Conservation (phyloP, 306 rosid species). For the Vicia villosa region DNA sequence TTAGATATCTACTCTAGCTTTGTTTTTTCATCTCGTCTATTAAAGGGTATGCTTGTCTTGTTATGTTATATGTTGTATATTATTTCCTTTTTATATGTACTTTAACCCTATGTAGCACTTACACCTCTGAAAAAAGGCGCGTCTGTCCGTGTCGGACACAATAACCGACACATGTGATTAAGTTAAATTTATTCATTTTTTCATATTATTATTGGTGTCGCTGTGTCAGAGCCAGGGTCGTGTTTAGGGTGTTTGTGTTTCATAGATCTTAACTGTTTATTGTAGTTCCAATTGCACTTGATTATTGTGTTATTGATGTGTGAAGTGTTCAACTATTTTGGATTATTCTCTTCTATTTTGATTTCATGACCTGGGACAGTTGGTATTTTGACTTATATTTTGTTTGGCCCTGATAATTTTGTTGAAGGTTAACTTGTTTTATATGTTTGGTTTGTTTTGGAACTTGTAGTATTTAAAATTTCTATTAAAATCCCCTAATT, state of each 20-base stretch:
- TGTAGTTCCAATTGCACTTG: slow-evolving; percentile 1
- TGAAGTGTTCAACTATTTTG: neutral
- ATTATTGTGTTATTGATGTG: neutral
- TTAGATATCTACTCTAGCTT: neutral
- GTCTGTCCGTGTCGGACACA: too few relatives aligned
- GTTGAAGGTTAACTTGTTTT: neutral
- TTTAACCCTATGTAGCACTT: neutral
- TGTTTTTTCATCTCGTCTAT: neutral
- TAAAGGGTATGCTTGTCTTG: neutral
- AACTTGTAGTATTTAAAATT: neutral
- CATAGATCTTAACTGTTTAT: neutral
- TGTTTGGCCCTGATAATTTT: neutral
- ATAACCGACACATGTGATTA: too few relatives aligned
- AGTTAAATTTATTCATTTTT: neutral
- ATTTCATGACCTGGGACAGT: neutral
- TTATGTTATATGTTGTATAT: neutral
- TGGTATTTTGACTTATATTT: neutral
- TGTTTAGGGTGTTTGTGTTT: neutral
- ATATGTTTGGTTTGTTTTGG: neutral
- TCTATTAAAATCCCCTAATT: neutral
- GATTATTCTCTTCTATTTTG: neutral
- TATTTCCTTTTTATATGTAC: neutral
- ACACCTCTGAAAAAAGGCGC: neutral
- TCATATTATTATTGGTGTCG: neutral
- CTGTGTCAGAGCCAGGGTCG: neutral